Conservation (phyloP, 495 filamentous ascomycete species). For the Annulohypoxylon maeteangense region DNA sequence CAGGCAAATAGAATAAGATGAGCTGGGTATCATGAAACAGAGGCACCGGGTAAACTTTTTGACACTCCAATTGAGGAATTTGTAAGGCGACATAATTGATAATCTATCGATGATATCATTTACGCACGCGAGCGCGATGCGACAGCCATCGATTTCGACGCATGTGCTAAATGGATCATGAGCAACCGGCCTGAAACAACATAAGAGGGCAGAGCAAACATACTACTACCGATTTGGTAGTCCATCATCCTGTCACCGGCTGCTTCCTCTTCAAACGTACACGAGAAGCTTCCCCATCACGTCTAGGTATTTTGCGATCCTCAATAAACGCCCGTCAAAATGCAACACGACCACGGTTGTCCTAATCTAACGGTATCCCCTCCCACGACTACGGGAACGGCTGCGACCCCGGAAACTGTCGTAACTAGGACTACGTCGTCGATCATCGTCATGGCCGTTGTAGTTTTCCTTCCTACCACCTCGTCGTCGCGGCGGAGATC, state of each 20-base stretch:
- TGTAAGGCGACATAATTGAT: background rate
- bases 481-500: slow-evolving; percentile 50
- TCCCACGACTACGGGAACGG: slow-evolving; percentile 43
- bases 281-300: slow-evolving; percentile 1
- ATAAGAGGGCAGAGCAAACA: slow-evolving; percentile 11
- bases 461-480: slow-evolving; percentile 52
- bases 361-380: slow-evolving; percentile 36
- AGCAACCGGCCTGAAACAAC: slow-evolving; percentile 13
- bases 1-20: background rate
- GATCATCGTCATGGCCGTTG: slow-evolving; percentile 54
- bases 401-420: slow-evolving; percentile 43
- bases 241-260: background rate
- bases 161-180: slow-evolving; percentile 25
- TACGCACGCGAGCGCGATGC: background rate
- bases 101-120: slow-evolving; percentile 7
- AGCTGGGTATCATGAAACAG: background rate
- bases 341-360: background rate
- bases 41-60: slow-evolving; percentile 3
- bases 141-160: background rate
- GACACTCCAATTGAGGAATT: background rate
- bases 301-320: background rate
- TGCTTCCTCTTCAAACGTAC: background rate
- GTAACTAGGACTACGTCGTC: slow-evolving; percentile 60
- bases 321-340: slow-evolving; percentile 10
- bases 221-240: slow-evolving; percentile 21